phyloP scores from a whole-genome alignment of 1,139 yeast species.

The Lodderomyces margitis region DNA sequence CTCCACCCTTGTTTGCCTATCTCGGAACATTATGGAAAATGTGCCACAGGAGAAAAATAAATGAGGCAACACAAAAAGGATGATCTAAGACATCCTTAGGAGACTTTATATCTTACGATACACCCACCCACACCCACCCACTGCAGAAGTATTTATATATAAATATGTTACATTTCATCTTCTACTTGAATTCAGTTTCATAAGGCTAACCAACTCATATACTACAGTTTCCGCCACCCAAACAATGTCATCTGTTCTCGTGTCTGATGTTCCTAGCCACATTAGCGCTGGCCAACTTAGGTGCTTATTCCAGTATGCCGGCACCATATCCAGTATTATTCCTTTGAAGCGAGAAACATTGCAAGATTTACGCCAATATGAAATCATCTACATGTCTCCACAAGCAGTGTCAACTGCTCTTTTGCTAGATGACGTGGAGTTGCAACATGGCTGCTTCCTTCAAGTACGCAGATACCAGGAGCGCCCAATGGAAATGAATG shows the following conservation, averaged over 20 bases:
- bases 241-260: background rate
- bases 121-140: no score
- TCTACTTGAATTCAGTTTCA: no score
- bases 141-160: no score
- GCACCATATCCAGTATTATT: background rate
- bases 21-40: no score
- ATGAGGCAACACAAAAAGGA: no score
- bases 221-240: no score
- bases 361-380: constrained; percentile 21
- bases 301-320: background rate
- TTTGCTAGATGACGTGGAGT: constrained; percentile 69
- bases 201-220: no score
- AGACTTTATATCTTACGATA: no score
- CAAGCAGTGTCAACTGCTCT: constrained; percentile 72
- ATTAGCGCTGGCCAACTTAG: background rate
- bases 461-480: background rate
- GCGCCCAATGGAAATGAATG: constrained; percentile 25
- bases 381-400: constrained; percentile 53
- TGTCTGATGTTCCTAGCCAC: background rate
- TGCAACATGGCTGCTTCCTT: constrained; percentile 30
- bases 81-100: no score
- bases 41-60: no score
- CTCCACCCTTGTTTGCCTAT: no score
- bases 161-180: no score
- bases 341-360: background rate